These are phyloP conservation scores for Phaeosphaeria sp. DNA, from an alignment of 2,329 filamentous ascomycete genomes.

Conservation along the genomic window DNA sequence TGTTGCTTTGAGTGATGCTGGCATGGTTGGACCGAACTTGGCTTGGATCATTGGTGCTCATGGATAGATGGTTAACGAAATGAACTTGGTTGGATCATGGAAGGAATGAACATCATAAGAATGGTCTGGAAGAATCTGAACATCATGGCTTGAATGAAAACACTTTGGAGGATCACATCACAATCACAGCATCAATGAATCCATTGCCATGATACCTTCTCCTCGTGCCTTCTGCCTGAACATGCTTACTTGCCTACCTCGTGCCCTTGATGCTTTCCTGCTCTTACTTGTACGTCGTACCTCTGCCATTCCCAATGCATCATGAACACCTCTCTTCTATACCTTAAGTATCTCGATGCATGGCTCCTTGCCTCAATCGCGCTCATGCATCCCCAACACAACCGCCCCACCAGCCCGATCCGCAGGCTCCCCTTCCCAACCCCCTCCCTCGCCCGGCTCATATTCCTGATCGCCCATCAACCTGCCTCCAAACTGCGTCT, in stretches of 20 bases:
- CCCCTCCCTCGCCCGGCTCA: too few relatives aligned
- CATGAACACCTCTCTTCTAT: too few relatives aligned
- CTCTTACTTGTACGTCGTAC: too few relatives aligned
- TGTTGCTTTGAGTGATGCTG: background rate
- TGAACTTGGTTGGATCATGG: background rate
- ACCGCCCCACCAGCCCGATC: too few relatives aligned
- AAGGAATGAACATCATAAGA: background rate
- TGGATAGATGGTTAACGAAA: background rate
- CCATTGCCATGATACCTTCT: background rate
- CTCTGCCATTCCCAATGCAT: too few relatives aligned
- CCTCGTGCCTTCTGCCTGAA: background rate
- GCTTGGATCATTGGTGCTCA: slow-evolving; percentile 3
- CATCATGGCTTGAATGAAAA: background rate
- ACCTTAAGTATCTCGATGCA: too few relatives aligned
- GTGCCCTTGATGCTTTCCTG: too few relatives aligned
- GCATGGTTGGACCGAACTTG: background rate
- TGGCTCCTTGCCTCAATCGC: too few relatives aligned
- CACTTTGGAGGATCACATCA: background rate
- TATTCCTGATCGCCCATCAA: too few relatives aligned
- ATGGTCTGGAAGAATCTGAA: background rate
- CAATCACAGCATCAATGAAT: slow-evolving; percentile 4
- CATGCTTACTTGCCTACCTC: background rate
- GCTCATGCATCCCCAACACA: too few relatives aligned
- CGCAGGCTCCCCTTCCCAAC: too few relatives aligned
- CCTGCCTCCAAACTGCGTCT: too few relatives aligned